Percentiles rank a stretch among this genome's conserved stretches.
These are phyloP conservation scores for Ascochyta koolunga DNA, from an alignment of 2,329 filamentous ascomycete genomes.

Conservation along the genomic window DNA sequence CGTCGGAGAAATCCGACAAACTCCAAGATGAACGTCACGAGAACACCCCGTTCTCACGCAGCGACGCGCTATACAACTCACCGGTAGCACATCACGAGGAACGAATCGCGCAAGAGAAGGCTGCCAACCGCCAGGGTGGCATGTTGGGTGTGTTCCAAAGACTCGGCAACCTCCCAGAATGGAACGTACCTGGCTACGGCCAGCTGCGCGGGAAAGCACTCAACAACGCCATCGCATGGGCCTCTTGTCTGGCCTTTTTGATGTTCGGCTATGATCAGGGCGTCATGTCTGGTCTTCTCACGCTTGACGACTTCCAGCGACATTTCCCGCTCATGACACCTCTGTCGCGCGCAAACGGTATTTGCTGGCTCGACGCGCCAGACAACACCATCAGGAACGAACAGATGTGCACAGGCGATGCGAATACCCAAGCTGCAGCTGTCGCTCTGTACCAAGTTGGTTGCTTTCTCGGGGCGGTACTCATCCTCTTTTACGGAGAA, in stretches of 20 bases:
- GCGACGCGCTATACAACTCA: not conserved
- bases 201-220: slow-evolving; percentile 19
- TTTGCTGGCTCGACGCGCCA: slow-evolving; percentile 25
- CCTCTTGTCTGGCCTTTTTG: slow-evolving; percentile 34
- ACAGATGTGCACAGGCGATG: slow-evolving; percentile 22
- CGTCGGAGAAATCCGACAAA: slow-evolving; percentile 4
- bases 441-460: slow-evolving; percentile 42
- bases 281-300: slow-evolving; percentile 70
- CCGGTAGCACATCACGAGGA: not conserved
- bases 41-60: not conserved
- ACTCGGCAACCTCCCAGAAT: slow-evolving; percentile 24
- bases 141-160: slow-evolving; percentile 10
- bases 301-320: slow-evolving; percentile 63
- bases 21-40: slow-evolving; percentile 4
- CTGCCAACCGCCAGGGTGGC: not conserved
- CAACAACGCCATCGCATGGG: slow-evolving; percentile 25
- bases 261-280: slow-evolving; percentile 66
- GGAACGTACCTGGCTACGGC: slow-evolving; percentile 20
- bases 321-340: slow-evolving; percentile 36
- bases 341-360: slow-evolving; percentile 15
- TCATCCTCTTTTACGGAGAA: slow-evolving; percentile 57
- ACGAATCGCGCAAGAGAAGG: slow-evolving; percentile 5
- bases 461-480: slow-evolving; percentile 48
- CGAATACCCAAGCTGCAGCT: slow-evolving; percentile 22
- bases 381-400: slow-evolving; percentile 13